Evolutionary conservation across 2,329 filamentous ascomycete genomes (phyloP).

Genomic region (Fusarium tjaetaba): DNA sequence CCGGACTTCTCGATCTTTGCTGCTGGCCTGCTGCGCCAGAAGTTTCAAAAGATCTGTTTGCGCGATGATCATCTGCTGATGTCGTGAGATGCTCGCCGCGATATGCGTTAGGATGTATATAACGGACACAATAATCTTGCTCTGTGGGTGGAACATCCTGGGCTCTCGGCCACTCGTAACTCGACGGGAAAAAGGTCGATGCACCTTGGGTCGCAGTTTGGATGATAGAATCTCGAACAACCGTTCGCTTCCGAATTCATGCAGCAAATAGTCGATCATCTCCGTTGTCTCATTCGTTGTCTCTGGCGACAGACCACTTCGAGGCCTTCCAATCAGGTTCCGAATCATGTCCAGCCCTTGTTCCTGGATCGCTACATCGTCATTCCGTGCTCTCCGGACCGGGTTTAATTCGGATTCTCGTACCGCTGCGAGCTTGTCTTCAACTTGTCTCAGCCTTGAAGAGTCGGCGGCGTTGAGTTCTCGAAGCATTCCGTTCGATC

Average conservation of each 20-base stretch:
- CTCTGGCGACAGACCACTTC: constrained; percentile 60
- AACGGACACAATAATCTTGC: constrained; percentile 80
- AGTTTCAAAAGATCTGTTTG: constrained; percentile 81
- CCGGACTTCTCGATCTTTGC: constrained; percentile 78
- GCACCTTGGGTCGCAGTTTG: constrained; percentile 74
- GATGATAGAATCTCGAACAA: constrained; percentile 83
- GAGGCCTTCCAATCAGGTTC: constrained; percentile 79
- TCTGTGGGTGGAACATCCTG: constrained; percentile 65
- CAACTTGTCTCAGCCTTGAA: constrained; percentile 59
- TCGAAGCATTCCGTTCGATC: constrained; percentile 45
- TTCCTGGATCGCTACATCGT: constrained; percentile 88
- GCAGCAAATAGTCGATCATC: constrained; percentile 88
- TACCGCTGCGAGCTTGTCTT: constrained; percentile 60
- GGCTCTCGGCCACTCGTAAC: constrained; percentile 53
- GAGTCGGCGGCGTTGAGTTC: constrained; percentile 52
- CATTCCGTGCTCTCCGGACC: constrained; percentile 73
- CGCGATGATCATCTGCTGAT: constrained; percentile 79
- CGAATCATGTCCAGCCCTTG: constrained; percentile 90
- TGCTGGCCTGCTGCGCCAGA: constrained; percentile 77
- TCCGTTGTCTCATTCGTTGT: constrained; percentile 63
- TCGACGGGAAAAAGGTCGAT: constrained; percentile 63
- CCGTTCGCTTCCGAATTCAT: constrained; percentile 76
- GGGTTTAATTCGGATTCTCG: constrained; percentile 76
- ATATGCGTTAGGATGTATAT: constrained; percentile 89
- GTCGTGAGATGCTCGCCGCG: constrained; percentile 80